Evolutionary conservation across 768 basidiomycete genomes (phyloP).

Genomic region (Arthromyces matolae): DNA sequence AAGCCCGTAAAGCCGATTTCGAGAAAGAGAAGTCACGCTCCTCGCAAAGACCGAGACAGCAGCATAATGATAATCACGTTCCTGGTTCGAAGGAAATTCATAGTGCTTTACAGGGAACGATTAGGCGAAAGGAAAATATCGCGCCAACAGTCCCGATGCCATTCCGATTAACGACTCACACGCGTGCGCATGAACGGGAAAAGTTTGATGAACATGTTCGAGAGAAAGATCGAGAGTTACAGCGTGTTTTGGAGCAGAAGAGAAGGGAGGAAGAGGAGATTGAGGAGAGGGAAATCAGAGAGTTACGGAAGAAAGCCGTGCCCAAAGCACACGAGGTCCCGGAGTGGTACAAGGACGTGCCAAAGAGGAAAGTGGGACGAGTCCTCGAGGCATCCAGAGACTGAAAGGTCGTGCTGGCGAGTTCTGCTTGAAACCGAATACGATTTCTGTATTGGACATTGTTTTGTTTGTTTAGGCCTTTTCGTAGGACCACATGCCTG

Average conservation of each 20-base stretch:
- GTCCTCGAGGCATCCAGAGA: slow-evolving; percentile 8
- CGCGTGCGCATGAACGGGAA: slow-evolving; percentile 57
- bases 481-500: background rate
- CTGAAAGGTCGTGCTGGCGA: no score
- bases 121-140: slow-evolving; percentile 44
- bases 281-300: slow-evolving; percentile 59
- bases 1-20: slow-evolving; percentile 39
- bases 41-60: slow-evolving; percentile 16
- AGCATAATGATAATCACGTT: slow-evolving; percentile 14
- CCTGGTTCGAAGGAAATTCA: slow-evolving; percentile 58
- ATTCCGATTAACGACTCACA: slow-evolving; percentile 49
- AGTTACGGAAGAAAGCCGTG: slow-evolving; percentile 58
- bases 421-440: slow-evolving; percentile 3
- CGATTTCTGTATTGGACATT: background rate
- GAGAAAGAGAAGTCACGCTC: slow-evolving; percentile 27
- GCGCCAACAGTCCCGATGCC: slow-evolving; percentile 46
- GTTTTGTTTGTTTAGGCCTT: background rate
- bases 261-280: slow-evolving; percentile 45
- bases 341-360: slow-evolving; percentile 72
- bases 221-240: slow-evolving; percentile 53
- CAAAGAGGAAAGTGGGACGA: slow-evolving; percentile 47
- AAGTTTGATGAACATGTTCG: slow-evolving; percentile 57
- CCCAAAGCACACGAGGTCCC: slow-evolving; percentile 71
- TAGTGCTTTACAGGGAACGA: slow-evolving; percentile 41
- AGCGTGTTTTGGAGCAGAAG: slow-evolving; percentile 43